Base-by-base conservation (phyloP, 805 yeast species). In the Teunomyces aglyptinius region DNA sequence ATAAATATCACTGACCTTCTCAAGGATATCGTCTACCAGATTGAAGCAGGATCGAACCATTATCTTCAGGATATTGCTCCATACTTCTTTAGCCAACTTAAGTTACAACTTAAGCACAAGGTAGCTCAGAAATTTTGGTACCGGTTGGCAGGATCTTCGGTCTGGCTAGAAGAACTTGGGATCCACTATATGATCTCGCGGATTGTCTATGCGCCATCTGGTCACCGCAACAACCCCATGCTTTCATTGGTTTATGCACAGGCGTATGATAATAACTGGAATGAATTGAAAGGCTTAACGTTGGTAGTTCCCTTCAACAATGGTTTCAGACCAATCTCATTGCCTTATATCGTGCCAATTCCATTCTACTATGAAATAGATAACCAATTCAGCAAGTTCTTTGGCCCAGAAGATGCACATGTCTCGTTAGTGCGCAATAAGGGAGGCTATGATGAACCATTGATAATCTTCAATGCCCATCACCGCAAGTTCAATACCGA, bases 361-460 rank as follows among this genome's bases (percentile, higher is more conserved):
- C 68, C 70, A n/a, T 59, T 63, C 34, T 60, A 45, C 40, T 63
- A 59, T 43, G 63, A 64, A 42, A 44, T 50, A 31, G 33, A 31
- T 7, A 31, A 31, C 32, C 50, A 48, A 27, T 52, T 58, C 44
- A 50, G 51, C 16, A 53, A 51, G 35, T 65, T 52, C 44, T 51
- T 62, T 45, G 82, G 83, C 0, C 78, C 82, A 3, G 81, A 78
- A 56, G 81, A 78, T 53, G 79, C 83, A 1, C 63, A 80, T 24
- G 57, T 77, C 28, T 50, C 75, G 4, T 46, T 70, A 11, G 63
- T 67, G 5, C 57, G 52, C 26, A 64, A 66, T 46, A 57, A 57
- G 40, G 56, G 56, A 18, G 74, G 73, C 5, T 56, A 55, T 33
- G 69, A 68, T 24, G 82, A 78, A 48, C 83, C 83, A 1, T 56